phyloP scores from a whole-genome alignment of 257 asterid species.

The Scutellaria barbata region DNA sequence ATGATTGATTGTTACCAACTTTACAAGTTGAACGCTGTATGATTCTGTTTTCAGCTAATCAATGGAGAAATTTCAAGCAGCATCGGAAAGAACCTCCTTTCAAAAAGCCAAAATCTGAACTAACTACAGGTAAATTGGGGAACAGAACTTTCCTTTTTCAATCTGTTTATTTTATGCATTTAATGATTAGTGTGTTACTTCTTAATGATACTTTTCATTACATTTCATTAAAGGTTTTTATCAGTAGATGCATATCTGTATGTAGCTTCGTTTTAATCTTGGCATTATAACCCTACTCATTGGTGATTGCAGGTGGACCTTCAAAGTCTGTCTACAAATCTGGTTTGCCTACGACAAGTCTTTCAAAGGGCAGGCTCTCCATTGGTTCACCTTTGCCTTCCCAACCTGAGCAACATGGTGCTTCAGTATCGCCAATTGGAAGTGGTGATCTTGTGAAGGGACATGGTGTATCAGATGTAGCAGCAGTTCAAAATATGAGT shows the following conservation, averaged over 20 bases:
- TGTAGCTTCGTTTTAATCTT: constrained; percentile 12
- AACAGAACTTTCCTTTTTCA: constrained; percentile 30
- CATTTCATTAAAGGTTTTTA: constrained; percentile 10
- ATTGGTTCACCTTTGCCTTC: constrained; percentile 69
- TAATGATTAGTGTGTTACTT: constrained; percentile 17
- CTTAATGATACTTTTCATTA: neutral
- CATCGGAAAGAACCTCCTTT: constrained; percentile 77
- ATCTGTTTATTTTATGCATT: constrained; percentile 5
- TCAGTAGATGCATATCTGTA: neutral
- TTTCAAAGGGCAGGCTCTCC: constrained; percentile 64
- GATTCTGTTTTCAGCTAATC: constrained; percentile 65
- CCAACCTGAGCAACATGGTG: constrained; percentile 64
- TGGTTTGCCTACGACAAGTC: constrained; percentile 53
- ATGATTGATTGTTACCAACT: constrained; percentile 4
- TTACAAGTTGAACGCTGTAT: constrained; percentile 27
- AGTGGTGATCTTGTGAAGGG: constrained; percentile 59
- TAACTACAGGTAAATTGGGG: constrained; percentile 67
- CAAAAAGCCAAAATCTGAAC: constrained; percentile 74
- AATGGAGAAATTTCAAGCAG: constrained; percentile 65
- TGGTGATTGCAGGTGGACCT: constrained; percentile 60
- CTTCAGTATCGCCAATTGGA: constrained; percentile 60
- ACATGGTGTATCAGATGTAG: constrained; percentile 48
- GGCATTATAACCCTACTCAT: constrained; percentile 25
- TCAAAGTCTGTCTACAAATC: constrained; percentile 64
- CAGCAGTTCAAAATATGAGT: constrained; percentile 47